These are phyloP conservation scores for Calocybe gangraenosa DNA, from an alignment of 768 basidiomycete species.

Conservation along the genomic window DNA sequence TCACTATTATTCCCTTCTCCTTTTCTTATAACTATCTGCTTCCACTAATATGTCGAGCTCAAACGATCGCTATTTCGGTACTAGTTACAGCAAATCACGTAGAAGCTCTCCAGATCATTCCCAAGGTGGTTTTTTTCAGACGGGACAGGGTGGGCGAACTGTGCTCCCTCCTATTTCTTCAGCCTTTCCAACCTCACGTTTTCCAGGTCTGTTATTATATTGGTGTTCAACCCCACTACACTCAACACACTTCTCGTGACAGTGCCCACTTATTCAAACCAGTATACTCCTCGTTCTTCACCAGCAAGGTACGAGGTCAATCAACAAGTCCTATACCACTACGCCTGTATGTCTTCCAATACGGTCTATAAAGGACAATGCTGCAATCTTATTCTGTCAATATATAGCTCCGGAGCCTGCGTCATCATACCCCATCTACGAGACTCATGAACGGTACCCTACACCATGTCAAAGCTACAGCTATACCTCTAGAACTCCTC, in stretches of 20 bases:
- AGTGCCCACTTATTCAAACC: slow-evolving; percentile 59
- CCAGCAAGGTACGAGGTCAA: slow-evolving; percentile 57
- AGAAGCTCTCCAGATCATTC: slow-evolving; percentile 67
- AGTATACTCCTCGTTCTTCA: slow-evolving; percentile 61
- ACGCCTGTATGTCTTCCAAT: slow-evolving; percentile 30
- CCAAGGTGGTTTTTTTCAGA: slow-evolving; percentile 67
- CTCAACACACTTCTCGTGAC: slow-evolving; percentile 54
- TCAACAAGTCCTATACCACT: slow-evolving; percentile 43
- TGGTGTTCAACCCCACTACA: slow-evolving; percentile 46
- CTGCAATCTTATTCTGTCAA: slow-evolving; percentile 32
- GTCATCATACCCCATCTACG: slow-evolving; percentile 45
- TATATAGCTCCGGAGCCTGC: slow-evolving; percentile 44
- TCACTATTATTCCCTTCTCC: slow-evolving; percentile 53
- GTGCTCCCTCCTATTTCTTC: slow-evolving; percentile 83
- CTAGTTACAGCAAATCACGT: slow-evolving; percentile 56
- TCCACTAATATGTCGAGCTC: slow-evolving; percentile 68
- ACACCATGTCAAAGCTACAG: slow-evolving; percentile 40
- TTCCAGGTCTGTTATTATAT: slow-evolving; percentile 78
- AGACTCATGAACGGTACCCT: slow-evolving; percentile 55
- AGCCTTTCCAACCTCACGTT: slow-evolving; percentile 84
- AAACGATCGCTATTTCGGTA: slow-evolving; percentile 66
- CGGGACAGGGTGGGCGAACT: slow-evolving; percentile 87
- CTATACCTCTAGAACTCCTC: slow-evolving; percentile 47
- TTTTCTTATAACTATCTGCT: slow-evolving; percentile 55
- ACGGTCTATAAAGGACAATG: slow-evolving; percentile 13